phyloP scores from a whole-genome alignment of 169 alveolate genomes.

The Amoebophrya sp. region DNA sequence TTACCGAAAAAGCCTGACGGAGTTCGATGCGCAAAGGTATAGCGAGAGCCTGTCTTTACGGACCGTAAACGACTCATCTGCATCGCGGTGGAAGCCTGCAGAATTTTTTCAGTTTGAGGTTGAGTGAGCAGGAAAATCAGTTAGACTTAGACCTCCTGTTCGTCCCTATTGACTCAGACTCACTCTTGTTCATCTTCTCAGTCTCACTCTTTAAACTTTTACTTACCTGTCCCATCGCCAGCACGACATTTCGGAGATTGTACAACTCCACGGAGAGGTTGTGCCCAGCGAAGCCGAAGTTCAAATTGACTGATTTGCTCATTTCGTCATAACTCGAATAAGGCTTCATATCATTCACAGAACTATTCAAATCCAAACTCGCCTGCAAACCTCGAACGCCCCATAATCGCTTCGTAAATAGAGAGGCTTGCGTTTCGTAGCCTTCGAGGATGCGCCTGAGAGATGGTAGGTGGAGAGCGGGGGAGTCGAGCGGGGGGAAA shows the following conservation, averaged over 20 bases:
- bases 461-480: no score
- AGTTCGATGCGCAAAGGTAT: background rate
- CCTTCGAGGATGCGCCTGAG: background rate
- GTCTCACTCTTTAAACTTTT: no score
- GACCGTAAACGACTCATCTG: background rate
- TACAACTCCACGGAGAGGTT: background rate
- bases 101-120: background rate
- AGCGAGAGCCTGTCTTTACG: background rate
- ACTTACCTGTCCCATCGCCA: constrained; percentile 19
- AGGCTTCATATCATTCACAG: background rate
- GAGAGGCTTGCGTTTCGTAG: constrained; percentile 13
- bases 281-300: background rate
- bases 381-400: background rate
- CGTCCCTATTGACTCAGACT: no score
- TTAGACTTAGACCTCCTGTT: no score
- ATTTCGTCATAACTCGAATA: background rate
- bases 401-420: background rate
- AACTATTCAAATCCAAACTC: background rate
- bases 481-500: no score
- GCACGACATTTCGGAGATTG: background rate
- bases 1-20: background rate
- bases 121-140: no score
- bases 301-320: background rate
- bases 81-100: constrained; percentile 20
- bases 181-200: no score